phyloP scores from a whole-genome alignment of 2,329 filamentous ascomycete genomes.

The Tolypocladium tropicale region DNA sequence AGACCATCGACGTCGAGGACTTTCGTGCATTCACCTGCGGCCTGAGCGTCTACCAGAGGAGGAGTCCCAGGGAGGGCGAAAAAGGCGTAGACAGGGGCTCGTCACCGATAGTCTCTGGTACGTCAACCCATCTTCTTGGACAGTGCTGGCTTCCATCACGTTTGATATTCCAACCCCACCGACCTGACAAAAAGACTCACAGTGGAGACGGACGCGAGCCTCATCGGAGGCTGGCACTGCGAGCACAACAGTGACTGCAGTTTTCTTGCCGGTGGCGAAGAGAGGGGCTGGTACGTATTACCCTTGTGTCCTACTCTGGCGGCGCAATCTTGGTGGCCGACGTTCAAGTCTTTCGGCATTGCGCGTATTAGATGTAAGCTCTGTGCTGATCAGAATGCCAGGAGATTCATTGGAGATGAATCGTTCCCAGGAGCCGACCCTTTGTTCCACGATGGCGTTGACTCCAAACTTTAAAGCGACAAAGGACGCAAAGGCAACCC shows the following conservation, averaged over 20 bases:
- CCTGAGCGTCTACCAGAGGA: conserved; percentile 52
- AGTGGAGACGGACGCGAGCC: conserved; percentile 5
- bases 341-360: background rate
- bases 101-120: conserved; percentile 1
- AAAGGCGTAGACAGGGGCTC: background rate
- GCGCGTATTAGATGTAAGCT: conserved; percentile 3
- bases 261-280: conserved; percentile 69
- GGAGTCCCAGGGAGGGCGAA: conserved; percentile 5
- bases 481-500: background rate
- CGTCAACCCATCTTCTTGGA: background rate
- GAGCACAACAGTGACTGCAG: conserved; percentile 74
- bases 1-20: conserved; percentile 62
- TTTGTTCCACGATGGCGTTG: conserved; percentile 17
- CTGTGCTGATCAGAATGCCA: conserved; percentile 12
- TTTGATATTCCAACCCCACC: background rate
- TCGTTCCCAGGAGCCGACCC: conserved; percentile 34
- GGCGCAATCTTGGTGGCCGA: background rate
- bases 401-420: conserved; percentile 46
- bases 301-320: background rate
- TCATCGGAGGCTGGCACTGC: conserved; percentile 68
- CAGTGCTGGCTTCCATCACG: background rate
- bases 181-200: conserved; percentile 1
- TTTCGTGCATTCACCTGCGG: conserved; percentile 80
- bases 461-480: conserved; percentile 21
- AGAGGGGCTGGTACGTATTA: conserved; percentile 72